Evolutionary conservation across 1,284 basidiomycete species (phyloP), one percentile per base, ranked within the genome.

Genomic region (Apiotrichum brassicae): DNA sequence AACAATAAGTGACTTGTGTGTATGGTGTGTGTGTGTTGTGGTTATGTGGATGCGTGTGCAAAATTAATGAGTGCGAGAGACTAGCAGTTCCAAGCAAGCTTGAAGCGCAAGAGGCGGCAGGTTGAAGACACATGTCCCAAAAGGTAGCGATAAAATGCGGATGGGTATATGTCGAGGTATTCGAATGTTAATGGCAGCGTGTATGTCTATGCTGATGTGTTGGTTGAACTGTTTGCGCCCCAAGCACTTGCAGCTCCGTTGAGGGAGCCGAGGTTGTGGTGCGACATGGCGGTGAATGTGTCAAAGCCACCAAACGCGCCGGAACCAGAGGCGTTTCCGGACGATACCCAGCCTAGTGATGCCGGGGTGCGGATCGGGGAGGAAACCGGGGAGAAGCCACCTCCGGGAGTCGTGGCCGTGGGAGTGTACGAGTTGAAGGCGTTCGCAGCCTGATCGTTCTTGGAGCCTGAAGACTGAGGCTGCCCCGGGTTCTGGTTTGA

Each of bases 281-380:
- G 41, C 20, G 43, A 56, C 41, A 51, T 50, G 34, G 36, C 60
- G 13, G 33, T 7, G 38, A 56, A 56, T n/a, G 54, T 46, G 26
- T 56, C 54, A 26, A 56, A 56, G 2, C 36, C 54, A 22, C 48
- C 48, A 25, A 48, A 56, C n/a, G 50, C 37, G 23, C 33, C 40
- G 11, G 51, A 48, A n/a, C 35, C 19, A 8, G 36, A 53, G 30
- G 45, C 47, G 14, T 43, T 48, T 5, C 42, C 30, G 16, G 53
- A 53, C 24, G 61, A 60, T 1, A 66, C 57, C 68, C 68, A 70
- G 42, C 58, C 57, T 33, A 64, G 60, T 12, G 59, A 61, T 5
- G 61, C 63, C 1, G 65, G 68, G 0, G 67, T 68, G 9, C 66
- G 49, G 43, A 68, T 67, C 11, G 67, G 67, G 25, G 63, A 64